A percentile compares a stretch with the other conserved stretches of the same genome.
phyloP scores from a whole-genome alignment of 2,329 filamentous ascomycete species.

The Aspergillus luchuensis region DNA sequence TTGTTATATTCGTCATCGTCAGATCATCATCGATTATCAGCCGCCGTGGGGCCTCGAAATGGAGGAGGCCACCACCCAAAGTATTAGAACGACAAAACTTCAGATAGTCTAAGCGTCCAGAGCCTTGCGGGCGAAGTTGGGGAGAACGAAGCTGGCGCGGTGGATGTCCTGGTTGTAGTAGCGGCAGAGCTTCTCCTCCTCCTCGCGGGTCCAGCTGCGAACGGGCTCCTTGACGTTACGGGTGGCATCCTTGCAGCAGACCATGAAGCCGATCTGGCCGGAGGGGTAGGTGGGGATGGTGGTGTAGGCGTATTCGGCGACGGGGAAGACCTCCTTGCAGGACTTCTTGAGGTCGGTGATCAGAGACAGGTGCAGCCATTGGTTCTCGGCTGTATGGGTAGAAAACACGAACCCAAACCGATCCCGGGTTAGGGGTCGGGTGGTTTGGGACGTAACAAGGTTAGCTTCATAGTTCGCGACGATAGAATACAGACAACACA shows the following conservation, averaged over 20 bases:
- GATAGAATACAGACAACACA: conserved; percentile 12
- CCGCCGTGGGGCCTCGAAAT: conserved; percentile 13
- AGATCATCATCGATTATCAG: conserved; percentile 22
- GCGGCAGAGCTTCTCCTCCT: conserved; percentile 88
- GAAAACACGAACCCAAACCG: conserved; percentile 35
- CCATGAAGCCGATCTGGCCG: conserved; percentile 99
- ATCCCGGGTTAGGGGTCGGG: conserved; percentile 31
- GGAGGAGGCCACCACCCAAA: conserved; percentile 10
- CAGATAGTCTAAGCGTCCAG: conserved; percentile 39
- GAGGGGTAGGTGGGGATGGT: conserved; percentile 99
- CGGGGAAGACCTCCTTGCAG: conserved; percentile 95
- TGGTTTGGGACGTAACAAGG: conserved; percentile 30
- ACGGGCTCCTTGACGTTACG: conserved; percentile 83
- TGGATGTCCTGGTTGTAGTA: conserved; percentile 99
- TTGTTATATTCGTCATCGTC: conserved; percentile 23
- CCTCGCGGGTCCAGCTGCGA: conserved; percentile 77
- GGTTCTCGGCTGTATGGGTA: conserved; percentile 78
- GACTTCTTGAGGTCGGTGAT: conserved; percentile 95
- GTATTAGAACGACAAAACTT: conserved; percentile 9
- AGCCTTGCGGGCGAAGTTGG: conserved; percentile 85
- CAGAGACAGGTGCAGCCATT: conserved; percentile 94
- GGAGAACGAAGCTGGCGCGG: conserved; percentile 89
- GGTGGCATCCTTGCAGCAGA: conserved; percentile 91
- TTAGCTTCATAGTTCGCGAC: conserved; percentile 26
- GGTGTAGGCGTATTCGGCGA: conserved; percentile 95